Conservation (phyloP, 2,329 filamentous ascomycete species). For the Cryphonectria japonica region DNA sequence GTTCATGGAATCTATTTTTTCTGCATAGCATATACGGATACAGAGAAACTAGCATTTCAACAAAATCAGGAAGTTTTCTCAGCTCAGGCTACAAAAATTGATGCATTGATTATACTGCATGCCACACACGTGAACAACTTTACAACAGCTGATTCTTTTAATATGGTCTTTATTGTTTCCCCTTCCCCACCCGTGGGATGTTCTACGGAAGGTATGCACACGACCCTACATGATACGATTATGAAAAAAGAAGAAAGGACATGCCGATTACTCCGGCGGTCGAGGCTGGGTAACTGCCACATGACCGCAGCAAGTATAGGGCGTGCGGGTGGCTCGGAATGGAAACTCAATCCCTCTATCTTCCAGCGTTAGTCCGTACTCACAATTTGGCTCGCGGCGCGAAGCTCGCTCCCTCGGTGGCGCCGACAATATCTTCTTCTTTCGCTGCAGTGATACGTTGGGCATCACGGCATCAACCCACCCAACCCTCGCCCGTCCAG, state of each 20-base stretch:
- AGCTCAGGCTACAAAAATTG: background rate
- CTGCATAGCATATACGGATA: constrained; percentile 10
- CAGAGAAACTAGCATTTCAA: background rate
- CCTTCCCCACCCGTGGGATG: background rate
- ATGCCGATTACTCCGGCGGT: background rate
- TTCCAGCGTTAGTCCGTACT: background rate
- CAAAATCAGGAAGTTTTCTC: background rate
- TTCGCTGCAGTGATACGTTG: background rate
- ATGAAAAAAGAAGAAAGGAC: background rate
- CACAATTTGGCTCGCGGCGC: background rate
- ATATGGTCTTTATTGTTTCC: too few species aligned
- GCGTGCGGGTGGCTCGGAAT: background rate
- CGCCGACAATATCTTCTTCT: background rate
- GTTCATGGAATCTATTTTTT: background rate
- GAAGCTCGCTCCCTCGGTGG: background rate
- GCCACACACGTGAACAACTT: background rate
- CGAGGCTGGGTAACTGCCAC: background rate
- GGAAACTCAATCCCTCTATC: background rate
- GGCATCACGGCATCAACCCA: background rate
- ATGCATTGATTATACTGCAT: background rate
- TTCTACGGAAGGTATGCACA: background rate
- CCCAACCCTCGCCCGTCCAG: too few species aligned
- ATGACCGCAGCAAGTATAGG: background rate
- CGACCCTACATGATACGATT: background rate
- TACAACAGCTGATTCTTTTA: background rate